These are phyloP conservation scores for Penicillium occitanis DNA, from an alignment of 2,329 filamentous ascomycete species.

Conservation along the genomic window DNA sequence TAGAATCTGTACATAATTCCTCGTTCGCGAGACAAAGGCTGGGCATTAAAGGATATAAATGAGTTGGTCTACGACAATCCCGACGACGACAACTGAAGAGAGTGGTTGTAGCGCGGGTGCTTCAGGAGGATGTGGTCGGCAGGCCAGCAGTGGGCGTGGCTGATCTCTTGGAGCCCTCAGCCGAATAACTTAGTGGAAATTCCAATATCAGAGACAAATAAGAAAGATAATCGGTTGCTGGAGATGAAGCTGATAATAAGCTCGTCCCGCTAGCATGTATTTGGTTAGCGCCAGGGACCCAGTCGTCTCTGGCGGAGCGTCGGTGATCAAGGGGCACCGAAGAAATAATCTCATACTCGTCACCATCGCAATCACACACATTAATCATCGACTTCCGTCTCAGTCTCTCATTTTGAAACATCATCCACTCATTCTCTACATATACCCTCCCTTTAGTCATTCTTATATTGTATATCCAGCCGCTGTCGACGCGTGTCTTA, in stretches of 20 bases:
- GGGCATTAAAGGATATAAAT: too few relatives aligned
- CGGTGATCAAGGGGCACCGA: not conserved
- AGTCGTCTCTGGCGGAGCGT: not conserved
- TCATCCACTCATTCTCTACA: conserved; percentile 12
- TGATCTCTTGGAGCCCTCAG: not conserved
- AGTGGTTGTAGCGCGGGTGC: not conserved
- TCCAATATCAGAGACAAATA: not conserved
- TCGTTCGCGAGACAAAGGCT: too few relatives aligned
- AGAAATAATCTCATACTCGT: not conserved
- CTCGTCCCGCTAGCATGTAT: not conserved
- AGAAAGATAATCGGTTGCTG: not conserved
- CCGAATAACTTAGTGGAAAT: not conserved
- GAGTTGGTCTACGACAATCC: too few relatives aligned
- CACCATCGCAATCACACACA: not conserved
- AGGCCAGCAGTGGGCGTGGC: not conserved
- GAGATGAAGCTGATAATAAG: conserved; percentile 2
- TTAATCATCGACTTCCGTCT: not conserved
- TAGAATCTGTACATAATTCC: too few relatives aligned
- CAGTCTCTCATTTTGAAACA: conserved; percentile 12
- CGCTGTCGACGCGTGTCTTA: not conserved
- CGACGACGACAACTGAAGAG: not conserved
- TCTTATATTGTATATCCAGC: conserved; percentile 2
- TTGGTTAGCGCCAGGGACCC: not conserved
- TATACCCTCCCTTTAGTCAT: conserved; percentile 1
- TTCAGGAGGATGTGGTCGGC: not conserved